Percentiles rank a stretch among this genome's conserved stretches.
These are phyloP conservation scores for Brassica cretica DNA, from an alignment of 345 rosid species.

Conservation along the genomic window DNA sequence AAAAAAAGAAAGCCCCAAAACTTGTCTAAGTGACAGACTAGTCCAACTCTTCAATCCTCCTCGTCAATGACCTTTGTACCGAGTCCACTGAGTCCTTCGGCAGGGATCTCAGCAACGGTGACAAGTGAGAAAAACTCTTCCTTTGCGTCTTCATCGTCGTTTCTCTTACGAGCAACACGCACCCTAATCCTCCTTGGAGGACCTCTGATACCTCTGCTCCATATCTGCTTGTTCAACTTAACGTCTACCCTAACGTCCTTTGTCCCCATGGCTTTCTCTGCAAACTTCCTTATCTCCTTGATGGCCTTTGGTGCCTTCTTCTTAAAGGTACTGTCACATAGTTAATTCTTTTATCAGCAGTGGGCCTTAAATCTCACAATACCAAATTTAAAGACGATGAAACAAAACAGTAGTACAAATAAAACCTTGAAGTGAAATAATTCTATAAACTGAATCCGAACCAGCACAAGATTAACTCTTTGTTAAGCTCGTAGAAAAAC, in stretches of 20 bases:
- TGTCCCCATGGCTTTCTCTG: constrained; percentile 74
- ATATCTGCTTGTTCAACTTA: constrained; percentile 76
- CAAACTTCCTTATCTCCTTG: constrained; percentile 79
- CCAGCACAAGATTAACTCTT: neutral
- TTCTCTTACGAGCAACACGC: constrained; percentile 77
- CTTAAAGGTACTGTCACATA: constrained; percentile 63
- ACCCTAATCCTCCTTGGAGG: constrained; percentile 79
- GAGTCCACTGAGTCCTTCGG: constrained; percentile 57
- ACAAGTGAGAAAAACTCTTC: constrained; percentile 79
- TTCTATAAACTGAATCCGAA: neutral
- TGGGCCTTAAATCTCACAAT: neutral
- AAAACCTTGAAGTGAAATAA: neutral
- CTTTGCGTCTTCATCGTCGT: constrained; percentile 81
- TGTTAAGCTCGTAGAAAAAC: neutral
- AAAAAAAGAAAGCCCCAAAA: neutral
- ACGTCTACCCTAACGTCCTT: constrained; percentile 76
- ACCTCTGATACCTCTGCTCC: constrained; percentile 82
- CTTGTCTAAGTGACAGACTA: constrained; percentile 13
- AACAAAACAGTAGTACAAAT: neutral
- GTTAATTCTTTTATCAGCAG: neutral
- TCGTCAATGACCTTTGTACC: constrained; percentile 72
- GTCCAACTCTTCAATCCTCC: constrained; percentile 40
- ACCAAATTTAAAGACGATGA: neutral
- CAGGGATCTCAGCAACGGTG: constrained; percentile 60
- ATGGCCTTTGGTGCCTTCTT: constrained; percentile 92